Base-by-base conservation (phyloP, 1,284 basidiomycete genomes). In the Fomitopsis palustris region DNA sequence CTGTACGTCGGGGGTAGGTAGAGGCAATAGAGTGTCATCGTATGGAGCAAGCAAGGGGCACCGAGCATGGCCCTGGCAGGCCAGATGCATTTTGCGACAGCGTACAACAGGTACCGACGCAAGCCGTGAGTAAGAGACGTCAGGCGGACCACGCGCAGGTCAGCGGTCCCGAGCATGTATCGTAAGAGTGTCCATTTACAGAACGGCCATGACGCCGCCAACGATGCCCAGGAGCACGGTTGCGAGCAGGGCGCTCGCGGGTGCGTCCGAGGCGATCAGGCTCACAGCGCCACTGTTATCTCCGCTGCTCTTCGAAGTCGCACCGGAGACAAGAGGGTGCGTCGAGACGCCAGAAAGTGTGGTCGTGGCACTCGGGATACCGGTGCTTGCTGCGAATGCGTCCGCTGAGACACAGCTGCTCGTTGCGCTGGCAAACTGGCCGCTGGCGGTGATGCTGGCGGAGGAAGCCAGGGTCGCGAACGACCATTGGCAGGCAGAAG, bases 401-500 rank as follows among this genome's bases (percentile, higher is more conserved):
- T 54, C 52, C 4, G 33, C 49, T n/a, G 19, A 14, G 31, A 54
- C 17, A 38, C 57, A 59, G n/a, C 35, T 37, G 37, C 43, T 51
- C 10, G 57, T 59, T 21, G 57, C 57, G 53, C 57, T 59, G 9
- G 57, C 42, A 10, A 52, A 52, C 31, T 52, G 49, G 49, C 6
- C n/a, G 19, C 33, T 21, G 5, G 53, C 57, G 17, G 53, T 31
- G 39, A 42, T 29, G 57, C 37, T 41, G 8, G 35, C 23, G 39
- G 31, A 25, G 29, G 53, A 49, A 3, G 37, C 39, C 9, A 33
- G 19, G 16, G 47, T 53, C 23, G 57, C 57, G 51, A 59, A 59
- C 25, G 56, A 52, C 56, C 56, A 59, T 21, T 59, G 12, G 57
- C 57, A 59, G 19, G 57, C 57, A 7, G 41, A 19, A 43, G 57